Evolutionary conservation across 202 grass and related monocot species (phyloP).

Genomic region (Panicum hallii): DNA sequence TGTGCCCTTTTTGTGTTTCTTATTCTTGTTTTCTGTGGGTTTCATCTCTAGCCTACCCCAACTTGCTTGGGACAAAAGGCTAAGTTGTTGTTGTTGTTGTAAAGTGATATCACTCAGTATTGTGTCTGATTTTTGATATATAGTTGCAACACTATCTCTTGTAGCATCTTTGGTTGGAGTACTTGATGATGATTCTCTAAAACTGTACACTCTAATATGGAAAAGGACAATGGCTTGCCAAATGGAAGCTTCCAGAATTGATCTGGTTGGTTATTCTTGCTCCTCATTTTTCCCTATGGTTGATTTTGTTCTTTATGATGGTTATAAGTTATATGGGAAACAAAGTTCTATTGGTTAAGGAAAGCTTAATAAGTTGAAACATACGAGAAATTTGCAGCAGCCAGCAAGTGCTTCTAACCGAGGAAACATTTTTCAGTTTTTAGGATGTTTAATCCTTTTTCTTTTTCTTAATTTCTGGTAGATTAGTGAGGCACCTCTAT

Average conservation of each 20-base stretch:
- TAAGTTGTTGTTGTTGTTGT: too few relatives aligned
- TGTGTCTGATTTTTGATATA: conserved; percentile 45
- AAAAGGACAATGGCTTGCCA: conserved; percentile 89
- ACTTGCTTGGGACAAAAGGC: too few relatives aligned
- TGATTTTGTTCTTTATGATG: conserved; percentile 37
- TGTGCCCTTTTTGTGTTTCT: too few relatives aligned
- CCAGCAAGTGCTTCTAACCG: background rate
- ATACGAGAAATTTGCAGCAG: conserved; percentile 17
- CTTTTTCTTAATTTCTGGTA: background rate
- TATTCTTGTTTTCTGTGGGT: too few relatives aligned
- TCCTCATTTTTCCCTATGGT: conserved; percentile 25
- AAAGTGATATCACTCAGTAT: conserved; percentile 17
- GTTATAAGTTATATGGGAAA: background rate
- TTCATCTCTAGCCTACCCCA: too few relatives aligned
- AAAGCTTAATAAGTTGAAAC: conserved; percentile 29
- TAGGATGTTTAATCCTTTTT: background rate
- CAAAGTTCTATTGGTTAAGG: conserved; percentile 3
- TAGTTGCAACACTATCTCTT: conserved; percentile 41
- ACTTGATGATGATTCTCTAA: conserved; percentile 87
- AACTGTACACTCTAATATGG: conserved; percentile 95
- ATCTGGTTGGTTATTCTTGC: conserved; percentile 66
- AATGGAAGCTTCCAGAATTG: conserved; percentile 83
- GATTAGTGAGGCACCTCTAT: background rate
- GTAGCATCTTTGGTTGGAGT: conserved; percentile 84
- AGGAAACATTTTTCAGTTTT: conserved; percentile 33